Conservation (phyloP, 1,139 yeast species). For the Pichia sp. region DNA sequence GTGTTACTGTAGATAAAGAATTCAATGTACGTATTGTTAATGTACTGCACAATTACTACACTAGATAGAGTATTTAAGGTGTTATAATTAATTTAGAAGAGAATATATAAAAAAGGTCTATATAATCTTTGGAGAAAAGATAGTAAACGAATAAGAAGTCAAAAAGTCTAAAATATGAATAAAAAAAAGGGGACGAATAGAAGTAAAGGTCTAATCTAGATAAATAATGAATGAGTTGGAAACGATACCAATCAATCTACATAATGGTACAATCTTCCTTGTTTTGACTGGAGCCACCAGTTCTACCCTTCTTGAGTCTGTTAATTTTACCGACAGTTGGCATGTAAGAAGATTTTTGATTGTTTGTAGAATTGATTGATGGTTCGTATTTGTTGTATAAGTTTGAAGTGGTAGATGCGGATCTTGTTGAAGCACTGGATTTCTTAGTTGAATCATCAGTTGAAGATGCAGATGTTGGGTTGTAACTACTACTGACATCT, state of each 20-base stretch:
- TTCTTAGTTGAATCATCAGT: conserved; percentile 7
- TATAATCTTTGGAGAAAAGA: too few relatives aligned
- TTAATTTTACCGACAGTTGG: conserved; percentile 15
- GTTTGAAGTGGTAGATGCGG: background rate
- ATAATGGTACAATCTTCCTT: conserved; percentile 27
- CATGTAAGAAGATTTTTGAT: conserved; percentile 9
- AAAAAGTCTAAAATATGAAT: background rate
- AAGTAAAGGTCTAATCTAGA: background rate
- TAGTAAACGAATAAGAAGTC: too few relatives aligned
- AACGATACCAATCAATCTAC: conserved; percentile 10
- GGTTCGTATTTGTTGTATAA: conserved; percentile 9
- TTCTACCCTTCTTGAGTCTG: conserved; percentile 12
- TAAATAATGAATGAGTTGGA: background rate
- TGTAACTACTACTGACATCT: background rate
- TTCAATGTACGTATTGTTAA: conserved; percentile 7
- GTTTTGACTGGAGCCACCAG: too few relatives aligned
- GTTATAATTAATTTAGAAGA: too few relatives aligned
- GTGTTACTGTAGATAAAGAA: conserved; percentile 9
- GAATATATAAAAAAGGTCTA: too few relatives aligned
- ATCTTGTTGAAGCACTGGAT: conserved; percentile 4
- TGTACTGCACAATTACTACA: conserved; percentile 17
- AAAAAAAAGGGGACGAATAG: background rate
- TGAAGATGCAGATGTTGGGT: conserved; percentile 6
- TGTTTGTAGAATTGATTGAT: background rate
- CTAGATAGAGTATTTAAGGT: conserved; percentile 7